These are phyloP conservation scores for Phoma herbarum DNA, from an alignment of 2,329 filamentous ascomycete genomes.

Conservation along the genomic window DNA sequence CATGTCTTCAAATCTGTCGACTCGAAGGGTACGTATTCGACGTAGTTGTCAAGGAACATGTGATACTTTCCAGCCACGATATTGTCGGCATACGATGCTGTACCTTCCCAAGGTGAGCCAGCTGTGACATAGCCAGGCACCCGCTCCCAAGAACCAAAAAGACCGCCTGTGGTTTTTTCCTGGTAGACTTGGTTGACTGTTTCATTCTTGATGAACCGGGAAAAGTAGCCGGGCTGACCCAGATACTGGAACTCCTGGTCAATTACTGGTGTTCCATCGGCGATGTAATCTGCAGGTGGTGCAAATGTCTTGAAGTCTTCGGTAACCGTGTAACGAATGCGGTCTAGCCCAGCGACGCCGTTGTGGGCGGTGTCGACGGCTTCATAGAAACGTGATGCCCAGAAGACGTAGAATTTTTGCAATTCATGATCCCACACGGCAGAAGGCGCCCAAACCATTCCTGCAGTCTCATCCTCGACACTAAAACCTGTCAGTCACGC, in stretches of 20 bases:
- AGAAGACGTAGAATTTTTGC: slow-evolving; percentile 20
- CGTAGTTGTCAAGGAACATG: slow-evolving; percentile 19
- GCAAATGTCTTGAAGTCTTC: slow-evolving; percentile 24
- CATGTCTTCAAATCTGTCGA: slow-evolving; percentile 16
- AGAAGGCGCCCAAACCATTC: slow-evolving; percentile 26
- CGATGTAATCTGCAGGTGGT: slow-evolving; percentile 14
- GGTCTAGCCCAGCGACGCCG: slow-evolving; percentile 14
- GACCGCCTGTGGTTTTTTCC: slow-evolving; percentile 16
- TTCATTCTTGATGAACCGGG: slow-evolving; percentile 24
- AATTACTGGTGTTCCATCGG: slow-evolving; percentile 17
- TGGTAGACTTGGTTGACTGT: slow-evolving; percentile 22
- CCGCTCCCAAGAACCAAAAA: slow-evolving; percentile 17
- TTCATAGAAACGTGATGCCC: slow-evolving; percentile 29
- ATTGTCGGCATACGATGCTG: slow-evolving; percentile 22
- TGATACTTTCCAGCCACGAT: slow-evolving; percentile 12
- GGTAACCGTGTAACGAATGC: slow-evolving; percentile 23
- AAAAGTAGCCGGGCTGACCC: slow-evolving; percentile 19
- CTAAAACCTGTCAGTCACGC: slow-evolving; percentile 1
- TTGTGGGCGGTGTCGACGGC: slow-evolving; percentile 16
- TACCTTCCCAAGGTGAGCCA: slow-evolving; percentile 23
- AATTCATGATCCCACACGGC: slow-evolving; percentile 19
- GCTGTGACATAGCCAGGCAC: slow-evolving; percentile 8
- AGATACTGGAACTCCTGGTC: slow-evolving; percentile 27
- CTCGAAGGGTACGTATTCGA: slow-evolving; percentile 17
- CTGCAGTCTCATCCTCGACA: slow-evolving; percentile 21